Percentiles rank a stretch among this genome's conserved stretches.
Conservation (phyloP, 148 eudicot genomes). For the Drosera capensis region DNA sequence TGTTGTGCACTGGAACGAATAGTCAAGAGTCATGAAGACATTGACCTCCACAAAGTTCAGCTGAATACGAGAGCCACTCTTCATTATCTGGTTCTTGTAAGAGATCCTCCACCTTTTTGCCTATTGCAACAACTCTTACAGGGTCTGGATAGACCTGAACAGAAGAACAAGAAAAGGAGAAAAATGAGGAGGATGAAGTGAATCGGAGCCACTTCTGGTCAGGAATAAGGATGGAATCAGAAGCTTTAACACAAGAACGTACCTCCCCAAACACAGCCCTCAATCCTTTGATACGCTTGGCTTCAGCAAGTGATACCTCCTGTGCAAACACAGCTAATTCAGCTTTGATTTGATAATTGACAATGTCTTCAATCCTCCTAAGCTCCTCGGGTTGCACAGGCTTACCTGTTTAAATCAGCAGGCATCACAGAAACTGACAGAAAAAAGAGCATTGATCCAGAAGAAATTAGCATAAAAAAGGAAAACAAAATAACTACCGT, state of each 20-base stretch:
- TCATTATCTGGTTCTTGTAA: conserved; percentile 64
- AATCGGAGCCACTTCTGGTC: not conserved
- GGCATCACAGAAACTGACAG: conserved; percentile 1
- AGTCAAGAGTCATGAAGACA: not conserved
- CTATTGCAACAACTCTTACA: conserved; percentile 83
- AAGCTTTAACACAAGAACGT: not conserved
- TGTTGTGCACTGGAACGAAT: not conserved
- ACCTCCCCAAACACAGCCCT: conserved; percentile 99
- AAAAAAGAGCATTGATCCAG: not conserved
- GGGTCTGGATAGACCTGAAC: conserved; percentile 93
- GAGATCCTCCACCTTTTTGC: conserved; percentile 71
- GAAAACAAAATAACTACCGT: conserved; percentile 35
- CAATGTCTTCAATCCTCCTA: conserved; percentile 65
- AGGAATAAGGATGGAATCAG: not conserved
- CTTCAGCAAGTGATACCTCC: conserved; percentile 72
- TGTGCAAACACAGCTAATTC: conserved; percentile 68
- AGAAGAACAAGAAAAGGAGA: not conserved
- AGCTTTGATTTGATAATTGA: conserved; percentile 81
- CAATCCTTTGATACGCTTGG: conserved; percentile 73
- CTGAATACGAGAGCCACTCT: conserved; percentile 64
- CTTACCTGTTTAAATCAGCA: conserved; percentile 40
- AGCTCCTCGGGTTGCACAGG: conserved; percentile 78
- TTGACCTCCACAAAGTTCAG: conserved; percentile 95
- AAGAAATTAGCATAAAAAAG: not conserved
- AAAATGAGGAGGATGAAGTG: not conserved